Evolutionary conservation across 2,329 filamentous ascomycete species (phyloP).

Genomic region (Chaetomium sp.): DNA sequence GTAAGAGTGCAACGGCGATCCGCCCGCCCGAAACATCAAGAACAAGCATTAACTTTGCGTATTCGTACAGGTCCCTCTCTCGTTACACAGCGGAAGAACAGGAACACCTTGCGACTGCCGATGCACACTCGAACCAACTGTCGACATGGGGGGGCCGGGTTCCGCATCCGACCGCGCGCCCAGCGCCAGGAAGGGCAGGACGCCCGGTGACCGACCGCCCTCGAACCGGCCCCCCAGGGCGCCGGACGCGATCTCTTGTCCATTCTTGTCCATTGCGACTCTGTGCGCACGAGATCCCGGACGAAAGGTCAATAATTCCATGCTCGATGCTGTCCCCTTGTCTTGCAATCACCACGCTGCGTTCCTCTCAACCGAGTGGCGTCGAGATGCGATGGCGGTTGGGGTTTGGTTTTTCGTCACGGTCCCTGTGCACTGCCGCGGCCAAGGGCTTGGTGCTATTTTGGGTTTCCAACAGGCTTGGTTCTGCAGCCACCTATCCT

Average conservation of each 20-base stretch:
- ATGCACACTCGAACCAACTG: background rate
- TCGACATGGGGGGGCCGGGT: background rate
- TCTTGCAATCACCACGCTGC: background rate
- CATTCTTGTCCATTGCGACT: constrained; percentile 4
- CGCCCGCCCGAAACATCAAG: constrained; percentile 15
- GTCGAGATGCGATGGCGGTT: background rate
- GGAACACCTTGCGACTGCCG: background rate
- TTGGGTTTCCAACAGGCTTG: constrained; percentile 5
- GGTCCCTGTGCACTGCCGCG: background rate
- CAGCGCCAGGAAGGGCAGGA: constrained; percentile 23
- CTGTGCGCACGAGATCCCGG: background rate
- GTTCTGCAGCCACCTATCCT: constrained; percentile 17
- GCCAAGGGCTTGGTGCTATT: constrained; percentile 17
- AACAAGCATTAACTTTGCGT: background rate
- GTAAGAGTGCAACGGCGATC: constrained; percentile 1
- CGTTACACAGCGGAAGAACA: background rate
- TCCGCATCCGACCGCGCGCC: constrained; percentile 2
- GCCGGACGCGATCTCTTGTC: constrained; percentile 12
- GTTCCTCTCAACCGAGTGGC: background rate
- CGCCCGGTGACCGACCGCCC: constrained; percentile 4
- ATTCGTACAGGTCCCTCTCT: background rate
- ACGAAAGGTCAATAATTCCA: background rate
- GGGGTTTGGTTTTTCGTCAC: background rate
- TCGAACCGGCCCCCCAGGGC: background rate
- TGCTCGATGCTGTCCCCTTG: background rate